Conservation (phyloP, 2,329 filamentous ascomycete species). For the Chaetomiaceae sp. region DNA sequence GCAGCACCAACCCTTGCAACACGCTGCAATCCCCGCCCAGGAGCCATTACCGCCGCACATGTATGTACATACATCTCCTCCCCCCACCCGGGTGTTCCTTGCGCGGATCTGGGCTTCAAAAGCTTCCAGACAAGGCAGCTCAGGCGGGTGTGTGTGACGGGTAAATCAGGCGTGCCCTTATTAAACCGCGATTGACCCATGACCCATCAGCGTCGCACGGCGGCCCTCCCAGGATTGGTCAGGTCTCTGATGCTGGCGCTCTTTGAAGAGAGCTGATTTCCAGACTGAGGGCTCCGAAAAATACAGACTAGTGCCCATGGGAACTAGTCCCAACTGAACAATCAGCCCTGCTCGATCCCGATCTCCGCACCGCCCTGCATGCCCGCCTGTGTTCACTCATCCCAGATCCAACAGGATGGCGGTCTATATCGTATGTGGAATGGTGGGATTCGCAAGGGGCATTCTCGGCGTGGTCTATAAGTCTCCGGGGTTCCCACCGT, state of each 20-base stretch:
- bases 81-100: background rate
- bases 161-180: constrained; percentile 3
- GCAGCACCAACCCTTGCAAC: background rate
- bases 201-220: constrained; percentile 14
- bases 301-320: constrained; percentile 14
- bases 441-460: background rate
- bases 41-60: no score
- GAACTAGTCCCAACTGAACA: constrained; percentile 15
- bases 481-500: background rate
- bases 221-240: constrained; percentile 20
- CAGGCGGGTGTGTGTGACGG: background rate
- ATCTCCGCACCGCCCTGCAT: constrained; percentile 13
- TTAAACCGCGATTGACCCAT: no score
- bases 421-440: constrained; percentile 1
- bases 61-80: no score
- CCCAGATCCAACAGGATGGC: constrained; percentile 3
- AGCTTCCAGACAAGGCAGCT: background rate
- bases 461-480: constrained; percentile 15
- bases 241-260: constrained; percentile 7
- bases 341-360: constrained; percentile 24
- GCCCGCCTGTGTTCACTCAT: background rate
- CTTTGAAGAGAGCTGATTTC: constrained; percentile 19
- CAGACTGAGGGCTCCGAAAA: constrained; percentile 7
- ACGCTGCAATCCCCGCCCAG: background rate
- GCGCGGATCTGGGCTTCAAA: background rate